These are phyloP conservation scores for Bothriochloa decipiens DNA, from an alignment of 176 grass and related monocot genomes.

Conservation along the genomic window DNA sequence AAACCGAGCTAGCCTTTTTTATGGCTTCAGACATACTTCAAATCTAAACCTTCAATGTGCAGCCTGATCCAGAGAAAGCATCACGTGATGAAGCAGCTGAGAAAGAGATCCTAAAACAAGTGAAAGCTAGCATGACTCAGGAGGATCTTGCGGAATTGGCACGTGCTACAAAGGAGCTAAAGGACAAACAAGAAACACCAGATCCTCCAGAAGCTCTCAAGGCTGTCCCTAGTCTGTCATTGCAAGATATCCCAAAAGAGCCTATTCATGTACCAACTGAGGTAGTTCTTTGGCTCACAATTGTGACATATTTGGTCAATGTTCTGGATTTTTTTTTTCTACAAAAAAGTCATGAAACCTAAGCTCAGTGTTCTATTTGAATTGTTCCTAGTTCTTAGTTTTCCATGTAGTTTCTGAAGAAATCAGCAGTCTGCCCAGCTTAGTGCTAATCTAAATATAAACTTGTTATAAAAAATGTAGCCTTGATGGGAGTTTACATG, in stretches of 20 bases:
- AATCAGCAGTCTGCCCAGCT: slow-evolving; percentile 10
- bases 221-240: slow-evolving; percentile 76
- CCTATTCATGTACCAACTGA: slow-evolving; percentile 85
- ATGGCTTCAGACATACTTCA: slow-evolving; percentile 19
- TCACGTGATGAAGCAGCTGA: slow-evolving; percentile 80
- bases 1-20: slow-evolving; percentile 1
- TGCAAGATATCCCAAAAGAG: slow-evolving; percentile 93
- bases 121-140: slow-evolving; percentile 81
- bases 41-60: slow-evolving; percentile 33
- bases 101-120: slow-evolving; percentile 83
- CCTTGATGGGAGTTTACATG: not conserved
- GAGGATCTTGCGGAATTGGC: slow-evolving; percentile 93
- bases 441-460: slow-evolving; percentile 1
- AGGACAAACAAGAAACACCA: slow-evolving; percentile 96
- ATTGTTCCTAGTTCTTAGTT: not conserved
- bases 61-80: slow-evolving; percentile 95
- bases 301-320: slow-evolving; percentile 4
- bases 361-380: slow-evolving; percentile 3
- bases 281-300: slow-evolving; percentile 47
- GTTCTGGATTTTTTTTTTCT: not conserved
- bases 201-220: slow-evolving; percentile 96
- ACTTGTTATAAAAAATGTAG: slow-evolving; percentile 9
- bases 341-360: not conserved
- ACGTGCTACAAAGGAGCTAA: slow-evolving; percentile 81
- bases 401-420: slow-evolving; percentile 12